Evolutionary conservation across 1,139 yeast genomes (phyloP).

Genomic region (Pichia kudriavzevii): DNA sequence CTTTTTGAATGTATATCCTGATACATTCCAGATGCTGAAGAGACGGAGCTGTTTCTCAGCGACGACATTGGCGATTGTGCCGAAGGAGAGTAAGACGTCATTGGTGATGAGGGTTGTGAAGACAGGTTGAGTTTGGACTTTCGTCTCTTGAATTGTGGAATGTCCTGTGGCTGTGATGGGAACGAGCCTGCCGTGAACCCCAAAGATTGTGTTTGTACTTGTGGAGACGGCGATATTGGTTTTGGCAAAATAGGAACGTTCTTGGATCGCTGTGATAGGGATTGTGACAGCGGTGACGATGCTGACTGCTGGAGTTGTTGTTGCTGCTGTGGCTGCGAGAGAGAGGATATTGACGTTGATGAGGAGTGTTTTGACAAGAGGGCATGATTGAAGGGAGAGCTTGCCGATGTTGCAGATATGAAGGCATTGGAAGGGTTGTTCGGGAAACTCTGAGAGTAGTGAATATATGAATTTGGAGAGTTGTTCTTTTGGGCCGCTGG

Average conservation of each 20-base stretch:
- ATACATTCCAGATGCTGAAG: slow-evolving; percentile 21
- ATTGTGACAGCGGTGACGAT: slow-evolving; percentile 2
- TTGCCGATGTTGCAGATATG: too few relatives aligned
- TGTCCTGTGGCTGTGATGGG: slow-evolving; percentile 26
- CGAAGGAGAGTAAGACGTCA: slow-evolving; percentile 12
- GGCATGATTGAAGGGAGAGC: too few relatives aligned
- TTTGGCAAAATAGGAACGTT: slow-evolving; percentile 31
- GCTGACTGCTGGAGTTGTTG: slow-evolving; percentile 4
- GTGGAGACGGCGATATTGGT: slow-evolving; percentile 23
- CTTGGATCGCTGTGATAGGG: slow-evolving; percentile 15
- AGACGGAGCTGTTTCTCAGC: slow-evolving; percentile 22
- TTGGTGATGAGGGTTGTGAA: slow-evolving; percentile 15
- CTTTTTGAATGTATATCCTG: slow-evolving; percentile 26
- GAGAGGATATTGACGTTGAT: too few relatives aligned
- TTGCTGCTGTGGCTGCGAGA: slow-evolving; percentile 7
- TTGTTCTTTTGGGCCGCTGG: too few relatives aligned
- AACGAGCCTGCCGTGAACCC: slow-evolving; percentile 15
- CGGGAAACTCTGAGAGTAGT: slow-evolving; percentile 20
- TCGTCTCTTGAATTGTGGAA: slow-evolving; percentile 26
- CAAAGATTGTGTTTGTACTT: slow-evolving; percentile 17
- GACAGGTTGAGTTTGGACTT: slow-evolving; percentile 21
- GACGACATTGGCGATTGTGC: slow-evolving; percentile 14
- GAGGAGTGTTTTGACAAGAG: too few relatives aligned
- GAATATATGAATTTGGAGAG: slow-evolving; percentile 10
- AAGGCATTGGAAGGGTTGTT: too few relatives aligned